Percentiles rank a stretch among this genome's conserved stretches.
phyloP scores from a whole-genome alignment of 2,329 filamentous ascomycete genomes.

The Atkinsonella hypoxylon region DNA sequence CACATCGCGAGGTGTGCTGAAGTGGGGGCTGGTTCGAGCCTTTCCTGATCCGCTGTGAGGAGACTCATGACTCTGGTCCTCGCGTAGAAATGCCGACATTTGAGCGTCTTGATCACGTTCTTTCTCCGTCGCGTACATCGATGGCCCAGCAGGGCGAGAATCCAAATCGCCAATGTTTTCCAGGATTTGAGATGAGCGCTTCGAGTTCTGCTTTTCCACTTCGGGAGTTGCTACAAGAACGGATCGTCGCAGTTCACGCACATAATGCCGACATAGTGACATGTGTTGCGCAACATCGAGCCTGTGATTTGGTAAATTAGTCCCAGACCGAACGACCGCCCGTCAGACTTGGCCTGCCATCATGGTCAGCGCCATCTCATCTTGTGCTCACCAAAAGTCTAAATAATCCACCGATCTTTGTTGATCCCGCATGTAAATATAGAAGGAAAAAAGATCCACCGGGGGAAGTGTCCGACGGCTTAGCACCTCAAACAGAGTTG shows the following conservation, averaged over 20 bases:
- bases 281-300: conserved; percentile 99
- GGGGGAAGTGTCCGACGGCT: conserved; percentile 89
- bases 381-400: conserved; percentile 73
- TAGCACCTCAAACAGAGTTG: conserved; percentile 90
- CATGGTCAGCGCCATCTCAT: neutral
- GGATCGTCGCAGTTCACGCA: conserved; percentile 84
- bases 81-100: conserved; percentile 79
- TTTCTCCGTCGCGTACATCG: conserved; percentile 53
- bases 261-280: conserved; percentile 93
- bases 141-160: conserved; percentile 45
- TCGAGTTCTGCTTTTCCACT: conserved; percentile 66
- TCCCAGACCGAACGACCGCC: neutral
- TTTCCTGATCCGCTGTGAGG: conserved; percentile 36
- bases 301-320: conserved; percentile 38
- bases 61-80: conserved; percentile 46
- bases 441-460: conserved; percentile 96
- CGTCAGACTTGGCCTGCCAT: neutral
- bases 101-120: conserved; percentile 76
- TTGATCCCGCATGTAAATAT: conserved; percentile 99
- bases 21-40: conserved; percentile 41
- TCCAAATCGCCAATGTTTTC: conserved; percentile 60
- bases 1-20: conserved; percentile 46
- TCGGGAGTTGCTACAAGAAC: conserved; percentile 91
- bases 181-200: conserved; percentile 70
- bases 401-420: conserved; percentile 96